Conservation (phyloP, 305 asterid species). For the Salvia sclarea region DNA sequence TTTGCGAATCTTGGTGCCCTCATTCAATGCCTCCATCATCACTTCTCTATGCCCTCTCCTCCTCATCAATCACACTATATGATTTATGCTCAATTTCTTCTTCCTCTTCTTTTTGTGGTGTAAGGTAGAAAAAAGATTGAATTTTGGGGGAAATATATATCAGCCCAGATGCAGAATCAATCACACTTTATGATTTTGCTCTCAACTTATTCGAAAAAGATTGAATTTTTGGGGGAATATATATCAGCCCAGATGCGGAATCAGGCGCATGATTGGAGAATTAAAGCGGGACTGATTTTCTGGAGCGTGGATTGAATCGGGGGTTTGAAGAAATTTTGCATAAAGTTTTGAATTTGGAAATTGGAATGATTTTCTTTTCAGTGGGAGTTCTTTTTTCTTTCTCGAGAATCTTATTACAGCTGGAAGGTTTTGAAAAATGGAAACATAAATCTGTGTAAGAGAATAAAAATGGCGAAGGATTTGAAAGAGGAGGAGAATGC, state of each 20-base stretch:
- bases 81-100: not conserved
- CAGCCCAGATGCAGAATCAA: constrained; percentile 17
- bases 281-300: constrained; percentile 6
- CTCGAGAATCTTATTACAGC: constrained; percentile 33
- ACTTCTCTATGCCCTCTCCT: constrained; percentile 48
- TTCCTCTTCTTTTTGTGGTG: not conserved
- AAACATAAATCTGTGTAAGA: constrained; percentile 14
- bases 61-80: constrained; percentile 42
- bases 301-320: constrained; percentile 6
- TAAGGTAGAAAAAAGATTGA: not conserved
- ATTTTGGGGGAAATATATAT: constrained; percentile 17
- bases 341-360: constrained; percentile 28
- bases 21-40: constrained; percentile 52
- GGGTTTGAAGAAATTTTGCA: constrained; percentile 11
- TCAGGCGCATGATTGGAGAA: not conserved
- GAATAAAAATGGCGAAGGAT: constrained; percentile 8
- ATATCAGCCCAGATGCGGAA: constrained; percentile 14
- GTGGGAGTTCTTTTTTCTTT: constrained; percentile 27
- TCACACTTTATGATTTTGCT: too few species aligned
- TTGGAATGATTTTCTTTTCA: constrained; percentile 27
- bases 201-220: too few species aligned
- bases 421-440: constrained; percentile 33
- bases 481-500: constrained; percentile 12
- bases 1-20: constrained; percentile 82
- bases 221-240: constrained; percentile 1